Percentiles rank a stretch among this genome's conserved stretches.
Conservation (phyloP, 352 stramenopile genomes). For the Pythium sp. region DNA sequence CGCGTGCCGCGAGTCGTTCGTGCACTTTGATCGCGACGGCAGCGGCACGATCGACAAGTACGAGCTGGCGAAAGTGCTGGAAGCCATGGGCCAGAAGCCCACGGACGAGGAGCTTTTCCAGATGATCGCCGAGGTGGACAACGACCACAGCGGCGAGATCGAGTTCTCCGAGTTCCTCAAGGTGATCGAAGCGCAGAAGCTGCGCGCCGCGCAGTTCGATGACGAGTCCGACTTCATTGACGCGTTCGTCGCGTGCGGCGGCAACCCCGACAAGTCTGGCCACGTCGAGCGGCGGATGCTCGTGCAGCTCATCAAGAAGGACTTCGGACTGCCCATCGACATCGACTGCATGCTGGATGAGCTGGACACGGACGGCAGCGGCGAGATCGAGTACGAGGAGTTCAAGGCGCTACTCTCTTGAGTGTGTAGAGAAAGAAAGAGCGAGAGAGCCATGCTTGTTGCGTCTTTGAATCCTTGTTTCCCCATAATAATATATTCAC, state of each 20-base stretch:
- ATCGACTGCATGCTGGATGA: slow-evolving; percentile 96
- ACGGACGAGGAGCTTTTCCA: slow-evolving; percentile 98
- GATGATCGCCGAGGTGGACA: slow-evolving; percentile 94
- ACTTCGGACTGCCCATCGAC: slow-evolving; percentile 95
- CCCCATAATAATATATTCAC: slow-evolving; percentile 25
- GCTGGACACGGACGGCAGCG: slow-evolving; percentile 92
- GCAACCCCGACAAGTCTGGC: slow-evolving; percentile 88
- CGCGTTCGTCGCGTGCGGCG: slow-evolving; percentile 94
- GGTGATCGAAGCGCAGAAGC: slow-evolving; percentile 97
- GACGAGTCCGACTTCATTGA: slow-evolving; percentile 98
- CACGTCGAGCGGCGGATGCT: slow-evolving; percentile 89
- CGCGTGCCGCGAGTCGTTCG: slow-evolving; percentile 94
- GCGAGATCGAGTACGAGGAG: slow-evolving; percentile 96
- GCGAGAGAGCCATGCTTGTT: not conserved
- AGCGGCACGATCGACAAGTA: slow-evolving; percentile 95
- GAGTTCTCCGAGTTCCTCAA: slow-evolving; percentile 97
- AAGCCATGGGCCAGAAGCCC: slow-evolving; percentile 96
- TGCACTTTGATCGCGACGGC: slow-evolving; percentile 96
- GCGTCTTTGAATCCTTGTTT: slow-evolving; percentile 4
- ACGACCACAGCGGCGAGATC: slow-evolving; percentile 94
- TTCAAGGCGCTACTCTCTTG: slow-evolving; percentile 92
- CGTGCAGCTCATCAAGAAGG: slow-evolving; percentile 95
- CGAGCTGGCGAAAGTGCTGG: slow-evolving; percentile 92
- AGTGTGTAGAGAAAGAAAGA: slow-evolving; percentile 1
- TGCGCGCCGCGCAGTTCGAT: slow-evolving; percentile 91